Evolutionary conservation across 345 rosid species (phyloP).

Genomic region (Noccaea caerulescens): DNA sequence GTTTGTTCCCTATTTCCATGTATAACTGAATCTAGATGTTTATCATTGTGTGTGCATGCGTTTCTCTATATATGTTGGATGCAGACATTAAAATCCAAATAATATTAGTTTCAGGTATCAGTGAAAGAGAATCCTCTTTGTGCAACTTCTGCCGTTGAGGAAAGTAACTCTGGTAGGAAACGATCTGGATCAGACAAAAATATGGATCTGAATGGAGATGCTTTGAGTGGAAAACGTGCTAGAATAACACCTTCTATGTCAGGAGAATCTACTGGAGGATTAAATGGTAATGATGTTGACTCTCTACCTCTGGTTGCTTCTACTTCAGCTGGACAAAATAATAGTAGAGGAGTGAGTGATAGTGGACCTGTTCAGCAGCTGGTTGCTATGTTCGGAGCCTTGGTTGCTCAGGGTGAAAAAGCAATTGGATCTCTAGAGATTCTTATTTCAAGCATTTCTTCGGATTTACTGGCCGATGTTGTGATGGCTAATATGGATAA

Average conservation of each 20-base stretch:
- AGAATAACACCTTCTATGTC: conserved; percentile 59
- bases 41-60: conserved; percentile 22
- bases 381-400: conserved; percentile 87
- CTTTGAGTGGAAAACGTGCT: conserved; percentile 68
- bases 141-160: conserved; percentile 49
- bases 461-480: conserved; percentile 95
- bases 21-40: conserved; percentile 24
- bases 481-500: conserved; percentile 94
- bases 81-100: conserved; percentile 26
- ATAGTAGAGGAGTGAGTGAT: conserved; percentile 54
- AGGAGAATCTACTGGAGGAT: conserved; percentile 64
- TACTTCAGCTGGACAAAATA: conserved; percentile 49
- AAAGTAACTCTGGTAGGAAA: conserved; percentile 57
- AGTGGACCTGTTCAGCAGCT: conserved; percentile 89
- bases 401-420: conserved; percentile 97
- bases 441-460: conserved; percentile 90
- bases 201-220: conserved; percentile 55
- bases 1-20: conserved; percentile 37
- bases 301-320: conserved; percentile 57
- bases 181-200: conserved; percentile 64
- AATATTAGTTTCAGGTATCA: conserved; percentile 43
- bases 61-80: conserved; percentile 14
- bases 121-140: conserved; percentile 56
- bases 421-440: conserved; percentile 83
- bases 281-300: conserved; percentile 43